phyloP scores from a whole-genome alignment of 768 basidiomycete genomes.

The Auricularia cornea region DNA sequence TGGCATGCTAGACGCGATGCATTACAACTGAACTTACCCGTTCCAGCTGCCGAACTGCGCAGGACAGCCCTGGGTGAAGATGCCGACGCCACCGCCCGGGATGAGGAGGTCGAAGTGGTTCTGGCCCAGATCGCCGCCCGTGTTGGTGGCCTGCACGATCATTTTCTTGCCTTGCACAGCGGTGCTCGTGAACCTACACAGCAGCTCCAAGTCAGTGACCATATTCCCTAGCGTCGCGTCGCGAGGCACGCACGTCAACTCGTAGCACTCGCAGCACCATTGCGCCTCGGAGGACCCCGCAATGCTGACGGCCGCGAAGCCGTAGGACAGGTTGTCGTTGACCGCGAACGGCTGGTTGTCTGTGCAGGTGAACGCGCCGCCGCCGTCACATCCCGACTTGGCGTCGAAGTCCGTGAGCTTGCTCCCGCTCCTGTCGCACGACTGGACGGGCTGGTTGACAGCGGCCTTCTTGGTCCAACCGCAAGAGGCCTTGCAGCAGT shows the following conservation, averaged over 20 bases:
- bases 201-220: not conserved
- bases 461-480: conserved; percentile 12
- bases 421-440: conserved; percentile 9
- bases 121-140: conserved; percentile 10
- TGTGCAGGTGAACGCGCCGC: conserved; percentile 10
- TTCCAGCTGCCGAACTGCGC: conserved; percentile 11
- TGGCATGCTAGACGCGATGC: not conserved
- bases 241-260: conserved; percentile 4
- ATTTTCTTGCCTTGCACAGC: conserved; percentile 9
- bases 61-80: conserved; percentile 8
- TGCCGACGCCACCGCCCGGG: conserved; percentile 12
- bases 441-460: conserved; percentile 7
- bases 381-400: conserved; percentile 8
- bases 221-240: not conserved
- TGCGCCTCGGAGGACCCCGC: conserved; percentile 7
- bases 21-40: not conserved
- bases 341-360: conserved; percentile 12
- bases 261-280: conserved; percentile 14
- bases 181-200: conserved; percentile 8
- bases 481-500: conserved; percentile 13
- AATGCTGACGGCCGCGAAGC: conserved; percentile 12
- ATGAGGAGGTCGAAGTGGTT: conserved; percentile 13
- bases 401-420: conserved; percentile 4
- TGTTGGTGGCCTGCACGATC: conserved; percentile 12
- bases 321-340: conserved; percentile 9